These are phyloP conservation scores for Xylaria sp. DNA, from an alignment of 2,329 filamentous ascomycete species.

Conservation along the genomic window DNA sequence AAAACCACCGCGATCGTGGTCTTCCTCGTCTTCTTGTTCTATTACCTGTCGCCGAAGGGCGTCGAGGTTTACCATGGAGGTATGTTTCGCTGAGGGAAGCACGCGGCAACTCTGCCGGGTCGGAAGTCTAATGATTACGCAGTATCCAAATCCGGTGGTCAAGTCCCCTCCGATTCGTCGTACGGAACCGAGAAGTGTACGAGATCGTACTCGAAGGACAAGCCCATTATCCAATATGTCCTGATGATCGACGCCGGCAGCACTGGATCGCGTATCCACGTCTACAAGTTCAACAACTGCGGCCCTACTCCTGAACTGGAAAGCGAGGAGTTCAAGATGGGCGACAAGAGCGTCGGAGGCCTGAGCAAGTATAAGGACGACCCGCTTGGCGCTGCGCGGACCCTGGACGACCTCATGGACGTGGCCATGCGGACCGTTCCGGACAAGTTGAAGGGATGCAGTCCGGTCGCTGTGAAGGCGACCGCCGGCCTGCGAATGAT, in stretches of 20 bases:
- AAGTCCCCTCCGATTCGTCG: constrained; percentile 61
- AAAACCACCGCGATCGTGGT: constrained; percentile 67
- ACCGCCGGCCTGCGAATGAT: constrained; percentile 91
- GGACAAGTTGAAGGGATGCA: constrained; percentile 86
- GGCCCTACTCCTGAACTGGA: constrained; percentile 93
- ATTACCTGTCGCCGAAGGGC: constrained; percentile 63
- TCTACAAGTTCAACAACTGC: constrained; percentile 99
- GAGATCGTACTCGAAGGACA: constrained; percentile 81
- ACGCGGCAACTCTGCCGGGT: not conserved
- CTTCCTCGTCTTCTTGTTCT: constrained; percentile 63
- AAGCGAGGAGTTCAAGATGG: constrained; percentile 91
- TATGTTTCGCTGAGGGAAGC: constrained; percentile 29
- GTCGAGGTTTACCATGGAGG: constrained; percentile 57
- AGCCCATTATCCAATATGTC: constrained; percentile 95
- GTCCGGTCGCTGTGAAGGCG: constrained; percentile 95
- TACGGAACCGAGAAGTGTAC: constrained; percentile 75
- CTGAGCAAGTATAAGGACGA: constrained; percentile 87
- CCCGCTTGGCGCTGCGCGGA: constrained; percentile 84
- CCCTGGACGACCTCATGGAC: constrained; percentile 84
- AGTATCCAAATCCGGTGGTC: constrained; percentile 45
- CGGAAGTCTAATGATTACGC: constrained; percentile 21
- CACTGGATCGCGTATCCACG: constrained; percentile 96
- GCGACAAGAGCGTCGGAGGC: constrained; percentile 79
- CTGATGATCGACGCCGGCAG: constrained; percentile 99
- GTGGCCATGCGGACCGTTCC: constrained; percentile 84